Evolutionary conservation across 805 yeast genomes (phyloP), one percentile per base, ranked within the genome.

Genomic region (Ogataea saltuana): DNA sequence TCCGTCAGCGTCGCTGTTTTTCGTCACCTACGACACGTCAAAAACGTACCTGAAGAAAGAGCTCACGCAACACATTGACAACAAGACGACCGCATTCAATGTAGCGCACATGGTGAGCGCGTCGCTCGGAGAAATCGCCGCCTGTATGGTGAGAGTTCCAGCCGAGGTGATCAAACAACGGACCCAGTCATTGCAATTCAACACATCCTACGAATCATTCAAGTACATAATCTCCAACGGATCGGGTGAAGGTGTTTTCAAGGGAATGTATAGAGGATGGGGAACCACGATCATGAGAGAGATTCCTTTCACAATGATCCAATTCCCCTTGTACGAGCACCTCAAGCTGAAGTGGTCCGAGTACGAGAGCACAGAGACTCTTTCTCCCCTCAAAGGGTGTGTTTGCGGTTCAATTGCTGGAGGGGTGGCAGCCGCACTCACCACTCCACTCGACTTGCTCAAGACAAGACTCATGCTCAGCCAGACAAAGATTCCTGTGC

Each of bases 81-180:
- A 60, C 44, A 35, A 36, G 6, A 45, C 46, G 6, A 54, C 55
- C 50, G 58, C 45, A 57, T 67, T 39, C 63, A 71, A 77, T 0
- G 23, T 72, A 1, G 75, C 83, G 2, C 98, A 93, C 58, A 93
- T 93, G 98, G 46, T 78, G 2, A 72, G 93, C 18, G 96, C 98
- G 1, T 84, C 95, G 1, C 58, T 81, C 11, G 99, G 99, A 44
- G 99, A 93, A 60, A 72, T 89, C 12, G 84, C 93, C 1, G 99
- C 99, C 0, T 93, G 99, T 63, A 65, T 84, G 45, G 93, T 93
- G 1, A 73, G 99, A 45, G 99, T 93, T 0, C 99, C 99, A 0
- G 95, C 96, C 0, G 99, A 93, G 61, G 95, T 93, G 19, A 81
- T 93, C 55, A 93, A 93, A 65, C 99, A 93, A 67, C 73, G 97